phyloP scores from a whole-genome alignment of 495 filamentous ascomycete genomes.

The Elaphomyces granulatus region DNA sequence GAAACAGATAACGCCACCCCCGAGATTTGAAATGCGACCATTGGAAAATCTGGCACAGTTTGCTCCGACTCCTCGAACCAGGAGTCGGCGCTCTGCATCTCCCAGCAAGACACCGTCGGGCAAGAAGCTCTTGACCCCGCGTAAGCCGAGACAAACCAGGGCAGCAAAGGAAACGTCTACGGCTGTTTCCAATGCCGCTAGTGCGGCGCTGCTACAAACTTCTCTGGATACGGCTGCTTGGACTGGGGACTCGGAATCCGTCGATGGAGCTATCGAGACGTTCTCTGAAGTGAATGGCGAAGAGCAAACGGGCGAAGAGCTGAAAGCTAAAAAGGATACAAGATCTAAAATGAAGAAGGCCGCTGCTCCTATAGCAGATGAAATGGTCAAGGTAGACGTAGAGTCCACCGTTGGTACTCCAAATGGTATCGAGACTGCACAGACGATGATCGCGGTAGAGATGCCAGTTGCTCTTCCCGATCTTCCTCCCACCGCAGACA shows the following conservation, averaged over 20 bases:
- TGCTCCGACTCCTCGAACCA: constrained; percentile 23
- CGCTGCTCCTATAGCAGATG: constrained; percentile 26
- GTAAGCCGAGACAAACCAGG: constrained; percentile 57
- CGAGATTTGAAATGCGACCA: constrained; percentile 43
- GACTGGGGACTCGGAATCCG: constrained; percentile 15
- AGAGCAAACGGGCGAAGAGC: constrained; percentile 14
- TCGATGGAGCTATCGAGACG: constrained; percentile 15
- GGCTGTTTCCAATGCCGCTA: constrained; percentile 33
- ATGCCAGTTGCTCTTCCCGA: constrained; percentile 52
- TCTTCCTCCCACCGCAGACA: constrained; percentile 55
- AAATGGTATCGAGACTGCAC: constrained; percentile 48
- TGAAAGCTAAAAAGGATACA: constrained; percentile 11
- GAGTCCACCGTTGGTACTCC: constrained; percentile 40
- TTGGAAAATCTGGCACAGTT: constrained; percentile 28
- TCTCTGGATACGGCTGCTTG: constrained; percentile 32
- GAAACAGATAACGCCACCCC: constrained; percentile 58
- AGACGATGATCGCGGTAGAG: constrained; percentile 70
- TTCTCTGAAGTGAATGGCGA: constrained; percentile 17
- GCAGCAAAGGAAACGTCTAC: constrained; percentile 36
- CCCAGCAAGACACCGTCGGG: constrained; percentile 37
- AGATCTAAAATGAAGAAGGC: constrained; percentile 12
- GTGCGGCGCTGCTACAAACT: constrained; percentile 32
- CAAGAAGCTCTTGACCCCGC: constrained; percentile 44
- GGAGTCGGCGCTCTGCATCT: constrained; percentile 42
- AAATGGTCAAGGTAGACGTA: constrained; percentile 52